phyloP scores from a whole-genome alignment of 2,329 filamentous ascomycete genomes.

The Penicillium corylophilum region DNA sequence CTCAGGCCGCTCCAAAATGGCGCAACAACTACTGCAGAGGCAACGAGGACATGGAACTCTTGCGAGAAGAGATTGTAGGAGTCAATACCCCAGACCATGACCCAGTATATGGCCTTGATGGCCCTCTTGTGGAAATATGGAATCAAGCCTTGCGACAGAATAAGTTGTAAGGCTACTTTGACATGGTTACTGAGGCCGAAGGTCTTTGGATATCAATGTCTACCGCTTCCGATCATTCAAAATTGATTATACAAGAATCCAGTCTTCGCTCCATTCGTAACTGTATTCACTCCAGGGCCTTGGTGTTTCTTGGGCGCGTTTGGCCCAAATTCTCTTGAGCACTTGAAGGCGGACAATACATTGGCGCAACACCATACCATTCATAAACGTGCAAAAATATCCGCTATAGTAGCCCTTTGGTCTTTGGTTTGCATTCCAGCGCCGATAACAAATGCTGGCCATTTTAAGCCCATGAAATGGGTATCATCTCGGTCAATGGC shows the following conservation, averaged over 20 bases:
- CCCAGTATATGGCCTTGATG: background rate
- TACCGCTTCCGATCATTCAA: no score
- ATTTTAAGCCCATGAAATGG: constrained; percentile 10
- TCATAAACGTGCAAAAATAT: constrained; percentile 6
- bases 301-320: background rate
- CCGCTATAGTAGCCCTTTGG: background rate
- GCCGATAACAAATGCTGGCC: constrained; percentile 16
- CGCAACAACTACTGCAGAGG: background rate
- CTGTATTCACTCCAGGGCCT: constrained; percentile 1
- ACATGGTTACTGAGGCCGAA: no score
- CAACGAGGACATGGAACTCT: background rate
- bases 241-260: background rate
- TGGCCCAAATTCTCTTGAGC: background rate
- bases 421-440: constrained; percentile 2
- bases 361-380: constrained; percentile 12
- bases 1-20: background rate
- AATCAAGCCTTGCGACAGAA: background rate
- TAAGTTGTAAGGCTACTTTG: background rate
- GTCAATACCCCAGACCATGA: background rate
- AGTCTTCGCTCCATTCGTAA: background rate
- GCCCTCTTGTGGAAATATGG: background rate
- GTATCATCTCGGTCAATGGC: constrained; percentile 3
- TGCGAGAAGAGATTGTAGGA: background rate
- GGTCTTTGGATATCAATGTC: no score
- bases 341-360: constrained; percentile 9